A percentile compares a stretch with the other conserved stretches of the same genome.
Conservation (phyloP, 257 asterid species). For the Ophiorrhiza pumila region DNA sequence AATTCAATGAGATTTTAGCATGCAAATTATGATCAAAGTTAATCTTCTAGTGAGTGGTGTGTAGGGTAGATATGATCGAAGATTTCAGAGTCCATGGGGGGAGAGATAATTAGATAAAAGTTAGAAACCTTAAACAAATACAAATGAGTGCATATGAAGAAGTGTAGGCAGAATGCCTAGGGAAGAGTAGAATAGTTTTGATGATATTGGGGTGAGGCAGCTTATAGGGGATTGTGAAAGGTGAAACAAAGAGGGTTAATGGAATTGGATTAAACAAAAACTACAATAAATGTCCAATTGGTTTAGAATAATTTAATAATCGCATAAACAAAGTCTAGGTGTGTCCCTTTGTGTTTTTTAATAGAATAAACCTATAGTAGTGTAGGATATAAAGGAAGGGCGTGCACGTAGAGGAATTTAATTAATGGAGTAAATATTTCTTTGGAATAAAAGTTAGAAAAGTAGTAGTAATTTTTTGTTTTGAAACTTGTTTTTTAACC, state of each 20-base stretch:
- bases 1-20: background rate
- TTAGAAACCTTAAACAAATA: background rate
- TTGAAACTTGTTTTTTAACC: background rate
- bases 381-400: conserved; percentile 24
- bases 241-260: conserved; percentile 27
- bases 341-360: background rate
- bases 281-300: conserved; percentile 29
- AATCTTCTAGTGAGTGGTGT: background rate
- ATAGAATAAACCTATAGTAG: conserved; percentile 13
- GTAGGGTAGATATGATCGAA: conserved; percentile 15
- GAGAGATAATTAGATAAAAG: background rate
- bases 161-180: conserved; percentile 35
- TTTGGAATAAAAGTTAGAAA: conserved; percentile 16
- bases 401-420: conserved; percentile 45
- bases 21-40: background rate
- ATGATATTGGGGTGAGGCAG: conserved; percentile 46
- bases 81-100: conserved; percentile 25
- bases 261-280: conserved; percentile 35
- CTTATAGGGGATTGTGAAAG: conserved; percentile 67
- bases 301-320: conserved; percentile 10
- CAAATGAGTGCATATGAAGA: background rate
- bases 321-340: background rate
- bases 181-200: conserved; percentile 39
- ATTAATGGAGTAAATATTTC: conserved; percentile 28
- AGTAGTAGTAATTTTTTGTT: background rate